Evolutionary conservation across 805 yeast genomes (phyloP).

Genomic region (Candida nitratophila): DNA sequence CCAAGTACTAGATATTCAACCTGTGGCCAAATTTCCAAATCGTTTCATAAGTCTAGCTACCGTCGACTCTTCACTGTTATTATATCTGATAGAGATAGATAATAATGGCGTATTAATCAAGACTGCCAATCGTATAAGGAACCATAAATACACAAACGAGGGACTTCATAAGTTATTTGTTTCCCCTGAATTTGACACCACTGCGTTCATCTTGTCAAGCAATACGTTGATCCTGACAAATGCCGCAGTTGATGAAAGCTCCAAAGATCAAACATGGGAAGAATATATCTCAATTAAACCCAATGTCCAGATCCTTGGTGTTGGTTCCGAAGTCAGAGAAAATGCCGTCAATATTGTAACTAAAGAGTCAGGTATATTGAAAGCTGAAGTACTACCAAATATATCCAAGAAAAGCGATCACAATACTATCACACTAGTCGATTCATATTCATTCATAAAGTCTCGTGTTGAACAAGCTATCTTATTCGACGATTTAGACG

Average conservation of each 20-base stretch:
- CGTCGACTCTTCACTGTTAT: slow-evolving; percentile 32
- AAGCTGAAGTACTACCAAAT: slow-evolving; percentile 42
- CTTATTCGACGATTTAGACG: slow-evolving; percentile 31
- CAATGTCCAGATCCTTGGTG: slow-evolving; percentile 48
- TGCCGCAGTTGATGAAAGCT: slow-evolving; percentile 31
- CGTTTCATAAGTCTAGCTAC: slow-evolving; percentile 42
- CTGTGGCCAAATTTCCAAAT: slow-evolving; percentile 30
- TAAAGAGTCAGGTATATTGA: slow-evolving; percentile 52
- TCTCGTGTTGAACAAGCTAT: slow-evolving; percentile 83
- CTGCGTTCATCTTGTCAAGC: slow-evolving; percentile 51
- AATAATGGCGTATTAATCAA: slow-evolving; percentile 44
- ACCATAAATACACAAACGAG: slow-evolving; percentile 27
- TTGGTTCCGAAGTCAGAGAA: slow-evolving; percentile 30
- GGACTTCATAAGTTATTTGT: slow-evolving; percentile 43
- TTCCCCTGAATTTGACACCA: slow-evolving; percentile 43
- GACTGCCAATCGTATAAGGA: slow-evolving; percentile 61
- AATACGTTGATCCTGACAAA: slow-evolving; percentile 64
- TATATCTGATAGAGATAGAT: slow-evolving; percentile 48
- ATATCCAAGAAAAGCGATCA: slow-evolving; percentile 8
- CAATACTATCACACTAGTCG: background rate
- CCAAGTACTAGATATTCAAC: slow-evolving; percentile 55
- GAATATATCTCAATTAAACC: slow-evolving; percentile 59
- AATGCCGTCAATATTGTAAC: slow-evolving; percentile 31
- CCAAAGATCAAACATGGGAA: slow-evolving; percentile 59
- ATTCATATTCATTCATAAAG: slow-evolving; percentile 36